Conservation (phyloP, 208 protist genomes). For the Acanthamoeba healyi region DNA sequence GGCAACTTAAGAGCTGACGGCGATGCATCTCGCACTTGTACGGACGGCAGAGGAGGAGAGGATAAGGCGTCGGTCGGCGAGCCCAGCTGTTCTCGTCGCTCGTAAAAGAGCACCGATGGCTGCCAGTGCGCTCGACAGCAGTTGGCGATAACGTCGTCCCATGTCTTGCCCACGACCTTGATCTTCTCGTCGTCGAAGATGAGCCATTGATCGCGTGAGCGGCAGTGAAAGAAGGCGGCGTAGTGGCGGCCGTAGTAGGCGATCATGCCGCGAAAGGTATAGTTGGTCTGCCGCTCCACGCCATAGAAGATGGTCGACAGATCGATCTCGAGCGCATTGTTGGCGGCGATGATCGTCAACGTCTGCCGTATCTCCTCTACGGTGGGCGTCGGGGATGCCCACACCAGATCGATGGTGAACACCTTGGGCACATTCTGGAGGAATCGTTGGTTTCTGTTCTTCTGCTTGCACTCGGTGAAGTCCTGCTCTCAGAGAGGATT, state of each 20-base stretch:
- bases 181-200: constrained; percentile 71
- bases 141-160: constrained; percentile 64
- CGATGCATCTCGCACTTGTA: too few species aligned
- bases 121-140: constrained; percentile 62
- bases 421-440: constrained; percentile 51
- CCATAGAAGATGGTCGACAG: constrained; percentile 61
- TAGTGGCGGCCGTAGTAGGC: constrained; percentile 63
- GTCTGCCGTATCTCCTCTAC: constrained; percentile 31
- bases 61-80: too few species aligned
- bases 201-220: constrained; percentile 34
- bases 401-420: constrained; percentile 63
- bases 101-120: constrained; percentile 52
- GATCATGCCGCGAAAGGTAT: constrained; percentile 58
- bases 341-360: constrained; percentile 1
- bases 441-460: constrained; percentile 74
- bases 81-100: not conserved
- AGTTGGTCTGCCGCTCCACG: constrained; percentile 20
- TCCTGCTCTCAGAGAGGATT: too few species aligned
- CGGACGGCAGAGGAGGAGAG: too few species aligned
- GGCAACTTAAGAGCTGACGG: too few species aligned
- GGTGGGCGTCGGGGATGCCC: constrained; percentile 36
- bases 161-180: constrained; percentile 69
- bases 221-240: constrained; percentile 62
- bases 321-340: not conserved
- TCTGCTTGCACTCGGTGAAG: not conserved